Percentiles rank a stretch among this genome's conserved stretches.
Evolutionary conservation across 1,284 basidiomycete species (phyloP).

Genomic region (Naganishia cerealis): DNA sequence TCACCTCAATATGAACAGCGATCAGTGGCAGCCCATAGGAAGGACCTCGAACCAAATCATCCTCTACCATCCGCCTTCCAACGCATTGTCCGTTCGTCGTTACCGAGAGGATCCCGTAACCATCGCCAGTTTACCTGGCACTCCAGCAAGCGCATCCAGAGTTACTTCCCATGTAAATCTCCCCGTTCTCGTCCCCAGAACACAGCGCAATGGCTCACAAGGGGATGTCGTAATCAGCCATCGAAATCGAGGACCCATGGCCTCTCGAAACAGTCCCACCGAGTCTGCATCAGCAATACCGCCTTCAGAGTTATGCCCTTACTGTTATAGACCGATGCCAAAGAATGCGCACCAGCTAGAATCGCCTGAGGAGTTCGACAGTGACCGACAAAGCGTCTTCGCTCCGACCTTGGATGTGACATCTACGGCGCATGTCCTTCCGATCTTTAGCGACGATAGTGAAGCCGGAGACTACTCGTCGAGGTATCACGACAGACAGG

Average conservation of each 20-base stretch:
- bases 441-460: slow-evolving; percentile 2
- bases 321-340: slow-evolving; percentile 41
- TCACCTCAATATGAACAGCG: neutral
- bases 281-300: neutral
- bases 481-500: neutral
- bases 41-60: slow-evolving; percentile 71
- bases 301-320: slow-evolving; percentile 39
- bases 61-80: slow-evolving; percentile 80
- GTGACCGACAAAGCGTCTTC: neutral
- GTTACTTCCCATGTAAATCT: slow-evolving; percentile 18
- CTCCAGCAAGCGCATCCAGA: slow-evolving; percentile 41
- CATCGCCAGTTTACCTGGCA: slow-evolving; percentile 42
- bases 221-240: slow-evolving; percentile 61
- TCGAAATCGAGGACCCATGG: slow-evolving; percentile 60
- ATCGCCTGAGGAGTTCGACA: neutral
- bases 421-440: slow-evolving; percentile 6
- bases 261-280: neutral
- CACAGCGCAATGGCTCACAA: slow-evolving; percentile 4
- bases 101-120: slow-evolving; percentile 44
- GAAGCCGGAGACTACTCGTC: slow-evolving; percentile 10
- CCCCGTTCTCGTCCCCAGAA: slow-evolving; percentile 5
- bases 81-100: slow-evolving; percentile 70
- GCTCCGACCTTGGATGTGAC: slow-evolving; percentile 3
- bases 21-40: slow-evolving; percentile 21
- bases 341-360: neutral